phyloP scores from a whole-genome alignment of 2,329 filamentous ascomycete species.

The Dactylella cylindrospora region DNA sequence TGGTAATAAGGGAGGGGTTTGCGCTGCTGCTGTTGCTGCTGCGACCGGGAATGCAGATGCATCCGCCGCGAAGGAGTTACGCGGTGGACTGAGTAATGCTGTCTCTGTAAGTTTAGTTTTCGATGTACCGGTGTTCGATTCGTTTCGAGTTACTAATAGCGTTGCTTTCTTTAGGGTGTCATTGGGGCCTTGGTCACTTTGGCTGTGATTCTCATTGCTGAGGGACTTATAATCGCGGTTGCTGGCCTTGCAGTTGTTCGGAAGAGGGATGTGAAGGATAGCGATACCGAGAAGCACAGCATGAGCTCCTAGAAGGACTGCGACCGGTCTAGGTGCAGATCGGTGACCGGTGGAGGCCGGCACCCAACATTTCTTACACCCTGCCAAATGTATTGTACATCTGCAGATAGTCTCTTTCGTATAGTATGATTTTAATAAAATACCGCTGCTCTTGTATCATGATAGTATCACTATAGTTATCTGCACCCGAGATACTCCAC shows the following conservation, averaged over 20 bases:
- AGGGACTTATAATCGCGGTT: conserved; percentile 23
- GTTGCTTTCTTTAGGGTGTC: no score
- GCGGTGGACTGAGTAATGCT: conserved; percentile 14
- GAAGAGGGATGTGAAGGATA: conserved; percentile 15
- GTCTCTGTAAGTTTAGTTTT: no score
- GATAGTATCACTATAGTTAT: no score
- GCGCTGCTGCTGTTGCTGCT: conserved; percentile 1
- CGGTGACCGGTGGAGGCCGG: no score
- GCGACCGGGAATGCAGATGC: conserved; percentile 2
- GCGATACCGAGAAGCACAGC: conserved; percentile 13
- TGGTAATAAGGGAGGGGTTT: conserved; percentile 19
- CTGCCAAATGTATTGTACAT: no score
- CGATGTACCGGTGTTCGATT: no score
- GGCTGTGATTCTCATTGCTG: conserved; percentile 21
- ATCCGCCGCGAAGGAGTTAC: background rate
- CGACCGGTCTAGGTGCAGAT: conserved; percentile 7
- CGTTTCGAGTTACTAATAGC: no score
- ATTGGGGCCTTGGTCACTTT: conserved; percentile 28
- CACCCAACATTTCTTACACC: no score
- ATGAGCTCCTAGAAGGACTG: conserved; percentile 12
- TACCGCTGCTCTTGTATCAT: no score
- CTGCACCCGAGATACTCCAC: conserved; percentile 12
- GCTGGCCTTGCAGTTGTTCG: conserved; percentile 22
- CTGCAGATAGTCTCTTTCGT: no score
- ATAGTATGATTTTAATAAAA: no score